phyloP scores from a whole-genome alignment of 495 filamentous ascomycete species.

The Arthonia radiata region DNA sequence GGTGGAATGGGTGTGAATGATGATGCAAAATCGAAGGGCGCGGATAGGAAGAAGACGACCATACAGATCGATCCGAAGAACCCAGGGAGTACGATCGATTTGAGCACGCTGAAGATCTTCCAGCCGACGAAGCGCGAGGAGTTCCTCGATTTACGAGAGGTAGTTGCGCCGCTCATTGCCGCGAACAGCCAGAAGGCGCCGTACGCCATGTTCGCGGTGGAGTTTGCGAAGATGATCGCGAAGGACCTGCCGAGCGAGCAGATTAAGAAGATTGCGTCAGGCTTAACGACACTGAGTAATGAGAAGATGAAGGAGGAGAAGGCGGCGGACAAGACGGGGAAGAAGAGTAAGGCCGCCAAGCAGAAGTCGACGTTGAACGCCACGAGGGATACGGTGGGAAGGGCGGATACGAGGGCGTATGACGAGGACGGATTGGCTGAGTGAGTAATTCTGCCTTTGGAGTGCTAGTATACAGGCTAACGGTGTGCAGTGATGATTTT shows the following conservation, averaged over 20 bases:
- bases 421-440: conserved; percentile 55
- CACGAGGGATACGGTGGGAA: conserved; percentile 31
- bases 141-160: conserved; percentile 49
- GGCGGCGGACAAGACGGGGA: conserved; percentile 72
- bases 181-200: conserved; percentile 66
- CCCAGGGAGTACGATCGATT: conserved; percentile 54
- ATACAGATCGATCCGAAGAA: conserved; percentile 39
- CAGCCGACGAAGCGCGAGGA: conserved; percentile 68
- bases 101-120: conserved; percentile 58
- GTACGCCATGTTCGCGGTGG: conserved; percentile 69
- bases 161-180: conserved; percentile 48
- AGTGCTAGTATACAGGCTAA: too few species aligned
- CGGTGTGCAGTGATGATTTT: too few species aligned
- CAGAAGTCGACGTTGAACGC: conserved; percentile 67
- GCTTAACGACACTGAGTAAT: conserved; percentile 63
- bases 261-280: conserved; percentile 81
- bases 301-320: conserved; percentile 99
- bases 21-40: conserved; percentile 24
- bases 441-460: too few species aligned
- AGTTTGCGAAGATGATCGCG: conserved; percentile 64
- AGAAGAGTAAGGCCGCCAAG: conserved; percentile 91
- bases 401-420: conserved; percentile 47
- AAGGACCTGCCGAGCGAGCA: conserved; percentile 76
- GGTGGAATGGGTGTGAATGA: conserved; percentile 38
- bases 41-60: conserved; percentile 32